A percentile compares a stretch with the other conserved stretches of the same genome.
These are phyloP conservation scores for Sarocladium brachiariae DNA, from an alignment of 2,329 filamentous ascomycete genomes.

Conservation along the genomic window DNA sequence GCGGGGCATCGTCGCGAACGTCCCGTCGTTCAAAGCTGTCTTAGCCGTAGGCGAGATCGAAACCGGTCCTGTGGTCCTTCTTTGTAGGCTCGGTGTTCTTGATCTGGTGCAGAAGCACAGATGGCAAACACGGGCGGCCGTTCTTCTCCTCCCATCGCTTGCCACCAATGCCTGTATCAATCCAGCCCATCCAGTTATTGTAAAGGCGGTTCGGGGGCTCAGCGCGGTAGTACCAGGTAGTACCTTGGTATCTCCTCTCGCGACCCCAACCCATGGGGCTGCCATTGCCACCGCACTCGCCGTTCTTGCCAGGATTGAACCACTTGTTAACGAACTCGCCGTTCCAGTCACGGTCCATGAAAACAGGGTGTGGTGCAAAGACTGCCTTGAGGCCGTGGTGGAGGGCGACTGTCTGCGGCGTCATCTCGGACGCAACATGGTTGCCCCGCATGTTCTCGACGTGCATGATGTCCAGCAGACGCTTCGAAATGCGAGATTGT, in stretches of 20 bases:
- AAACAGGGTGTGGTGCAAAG: constrained; percentile 72
- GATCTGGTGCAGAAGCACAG: constrained; percentile 53
- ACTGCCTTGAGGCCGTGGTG: constrained; percentile 75
- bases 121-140: constrained; percentile 51
- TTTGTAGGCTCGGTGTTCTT: constrained; percentile 49
- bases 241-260: constrained; percentile 50
- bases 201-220: constrained; percentile 50
- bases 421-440: constrained; percentile 77
- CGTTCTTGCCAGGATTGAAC: constrained; percentile 53
- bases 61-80: constrained; percentile 32
- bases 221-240: constrained; percentile 55
- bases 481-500: constrained; percentile 65
- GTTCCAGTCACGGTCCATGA: constrained; percentile 68
- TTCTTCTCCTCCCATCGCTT: constrained; percentile 47
- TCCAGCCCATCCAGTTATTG: constrained; percentile 58
- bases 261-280: constrained; percentile 54
- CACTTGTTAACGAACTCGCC: constrained; percentile 45
- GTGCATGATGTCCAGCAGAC: constrained; percentile 69
- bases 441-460: constrained; percentile 66
- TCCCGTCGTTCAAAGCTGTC: background rate
- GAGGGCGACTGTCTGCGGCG: constrained; percentile 63
- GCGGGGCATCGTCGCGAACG: background rate
- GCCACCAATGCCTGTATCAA: constrained; percentile 48
- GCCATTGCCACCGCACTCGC: constrained; percentile 45
- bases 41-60: constrained; percentile 32